Evolutionary conservation across 1,284 basidiomycete genomes (phyloP).

Genomic region (Volvariella surrecta): DNA sequence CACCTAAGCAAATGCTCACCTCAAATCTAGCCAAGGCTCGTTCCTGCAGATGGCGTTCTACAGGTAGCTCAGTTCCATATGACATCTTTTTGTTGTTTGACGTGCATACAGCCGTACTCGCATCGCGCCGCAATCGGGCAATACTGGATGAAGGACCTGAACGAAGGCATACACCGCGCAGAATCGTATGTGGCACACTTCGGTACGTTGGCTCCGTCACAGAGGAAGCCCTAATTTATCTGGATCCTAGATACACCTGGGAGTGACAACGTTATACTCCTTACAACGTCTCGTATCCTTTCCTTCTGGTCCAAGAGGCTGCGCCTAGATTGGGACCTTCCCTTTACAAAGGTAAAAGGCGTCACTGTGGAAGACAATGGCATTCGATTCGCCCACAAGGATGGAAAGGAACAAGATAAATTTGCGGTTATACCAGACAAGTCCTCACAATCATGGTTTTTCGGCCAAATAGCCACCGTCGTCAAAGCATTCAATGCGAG

Average conservation of each 20-base stretch:
- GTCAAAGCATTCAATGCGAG: slow-evolving; percentile 69
- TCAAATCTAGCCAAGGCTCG: slow-evolving; percentile 74
- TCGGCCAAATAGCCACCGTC: slow-evolving; percentile 61
- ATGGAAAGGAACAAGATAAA: slow-evolving; percentile 62
- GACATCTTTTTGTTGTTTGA: not conserved
- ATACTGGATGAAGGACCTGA: slow-evolving; percentile 92
- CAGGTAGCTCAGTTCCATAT: slow-evolving; percentile 44
- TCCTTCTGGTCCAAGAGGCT: slow-evolving; percentile 85
- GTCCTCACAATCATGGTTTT: slow-evolving; percentile 69
- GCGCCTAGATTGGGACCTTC: slow-evolving; percentile 87
- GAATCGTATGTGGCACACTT: slow-evolving; percentile 93
- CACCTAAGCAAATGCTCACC: slow-evolving; percentile 8
- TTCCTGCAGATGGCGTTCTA: slow-evolving; percentile 81
- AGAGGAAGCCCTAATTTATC: slow-evolving; percentile 2
- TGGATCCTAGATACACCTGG: slow-evolving; percentile 56
- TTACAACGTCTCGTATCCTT: slow-evolving; percentile 75
- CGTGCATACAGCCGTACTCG: slow-evolving; percentile 63
- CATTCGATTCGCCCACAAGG: slow-evolving; percentile 78
- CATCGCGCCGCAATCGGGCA: slow-evolving; percentile 90
- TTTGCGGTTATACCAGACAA: slow-evolving; percentile 75
- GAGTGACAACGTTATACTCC: slow-evolving; percentile 77
- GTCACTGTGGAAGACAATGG: slow-evolving; percentile 87
- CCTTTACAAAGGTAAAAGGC: slow-evolving; percentile 81
- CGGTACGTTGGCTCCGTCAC: slow-evolving; percentile 29
- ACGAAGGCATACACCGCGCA: slow-evolving; percentile 76